phyloP scores from a whole-genome alignment of 352 stramenopile species.

The Pythium aristosporum region DNA sequence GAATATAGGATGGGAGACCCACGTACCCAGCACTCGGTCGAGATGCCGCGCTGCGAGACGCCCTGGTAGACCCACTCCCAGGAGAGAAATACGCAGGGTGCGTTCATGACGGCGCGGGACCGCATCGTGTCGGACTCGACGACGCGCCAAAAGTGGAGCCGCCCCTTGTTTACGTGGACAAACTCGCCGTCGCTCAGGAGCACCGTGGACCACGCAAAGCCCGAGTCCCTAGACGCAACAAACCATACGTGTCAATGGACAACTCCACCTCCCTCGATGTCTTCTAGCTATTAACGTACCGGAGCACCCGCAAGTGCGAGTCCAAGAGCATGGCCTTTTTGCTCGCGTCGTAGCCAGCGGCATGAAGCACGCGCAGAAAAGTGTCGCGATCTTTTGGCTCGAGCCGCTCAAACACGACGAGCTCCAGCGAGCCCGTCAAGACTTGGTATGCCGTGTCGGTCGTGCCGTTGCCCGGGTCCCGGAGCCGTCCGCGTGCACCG shows the following conservation, averaged over 20 bases:
- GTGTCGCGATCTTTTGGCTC: slow-evolving; percentile 56
- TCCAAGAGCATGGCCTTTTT: slow-evolving; percentile 78
- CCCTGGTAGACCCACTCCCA: slow-evolving; percentile 88
- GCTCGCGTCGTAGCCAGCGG: slow-evolving; percentile 55
- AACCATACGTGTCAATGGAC: not conserved
- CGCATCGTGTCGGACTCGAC: slow-evolving; percentile 42
- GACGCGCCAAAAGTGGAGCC: slow-evolving; percentile 82
- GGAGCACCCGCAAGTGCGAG: slow-evolving; percentile 61
- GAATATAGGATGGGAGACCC: not conserved
- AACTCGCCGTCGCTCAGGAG: slow-evolving; percentile 76
- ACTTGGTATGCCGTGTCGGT: slow-evolving; percentile 82
- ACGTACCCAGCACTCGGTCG: slow-evolving; percentile 77
- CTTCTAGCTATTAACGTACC: slow-evolving; percentile 25
- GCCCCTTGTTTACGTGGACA: slow-evolving; percentile 84
- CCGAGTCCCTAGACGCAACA: slow-evolving; percentile 32
- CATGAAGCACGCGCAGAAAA: slow-evolving; percentile 61
- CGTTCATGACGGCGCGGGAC: slow-evolving; percentile 34
- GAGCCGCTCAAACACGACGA: slow-evolving; percentile 85
- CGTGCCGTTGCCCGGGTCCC: slow-evolving; percentile 74
- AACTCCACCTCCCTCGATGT: too few species aligned
- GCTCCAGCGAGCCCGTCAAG: slow-evolving; percentile 68
- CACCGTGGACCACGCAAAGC: slow-evolving; percentile 76
- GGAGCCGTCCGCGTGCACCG: slow-evolving; percentile 53
- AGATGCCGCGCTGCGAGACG: slow-evolving; percentile 77
- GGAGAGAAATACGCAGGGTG: slow-evolving; percentile 73